phyloP scores from a whole-genome alignment of 306 rosid species.

The Hippophae rhamnoides region DNA sequence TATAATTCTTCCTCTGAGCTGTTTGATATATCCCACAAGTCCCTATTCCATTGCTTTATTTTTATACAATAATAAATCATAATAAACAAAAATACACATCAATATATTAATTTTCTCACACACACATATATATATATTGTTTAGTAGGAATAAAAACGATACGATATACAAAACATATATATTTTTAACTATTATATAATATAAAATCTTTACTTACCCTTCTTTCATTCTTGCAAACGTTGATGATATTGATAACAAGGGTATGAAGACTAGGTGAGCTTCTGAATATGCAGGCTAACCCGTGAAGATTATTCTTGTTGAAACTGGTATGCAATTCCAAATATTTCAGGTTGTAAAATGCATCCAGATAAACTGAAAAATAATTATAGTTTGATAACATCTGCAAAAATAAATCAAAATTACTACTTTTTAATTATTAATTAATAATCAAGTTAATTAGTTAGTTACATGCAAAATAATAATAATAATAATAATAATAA shows the following conservation, averaged over 20 bases:
- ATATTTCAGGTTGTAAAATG: slow-evolving; percentile 47
- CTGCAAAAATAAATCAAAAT: slow-evolving; percentile 33
- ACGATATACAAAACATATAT: background rate
- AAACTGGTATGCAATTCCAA: slow-evolving; percentile 55
- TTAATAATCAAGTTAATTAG: too few species aligned
- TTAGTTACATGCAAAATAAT: too few species aligned
- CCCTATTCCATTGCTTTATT: slow-evolving; percentile 63
- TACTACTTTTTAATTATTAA: too few species aligned
- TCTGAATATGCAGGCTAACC: slow-evolving; percentile 55
- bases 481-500: too few species aligned
- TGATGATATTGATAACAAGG: slow-evolving; percentile 40
- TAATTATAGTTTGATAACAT: slow-evolving; percentile 48
- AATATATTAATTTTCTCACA: background rate
- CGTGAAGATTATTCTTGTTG: slow-evolving; percentile 46
- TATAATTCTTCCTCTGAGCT: slow-evolving; percentile 52
- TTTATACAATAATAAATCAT: background rate
- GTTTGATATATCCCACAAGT: slow-evolving; percentile 46
- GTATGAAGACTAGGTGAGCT: slow-evolving; percentile 47
- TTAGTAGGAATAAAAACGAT: background rate
- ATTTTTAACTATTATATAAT: background rate
- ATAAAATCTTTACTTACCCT: slow-evolving; percentile 34
- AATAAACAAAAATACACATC: background rate
- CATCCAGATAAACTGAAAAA: slow-evolving; percentile 33
- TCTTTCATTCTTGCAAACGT: slow-evolving; percentile 38
- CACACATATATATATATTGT: too few species aligned